Percentiles rank a stretch among this genome's conserved stretches.
phyloP scores from a whole-genome alignment of 108 stramenopile genomes.

The Pseudonitzschia multistriata region DNA sequence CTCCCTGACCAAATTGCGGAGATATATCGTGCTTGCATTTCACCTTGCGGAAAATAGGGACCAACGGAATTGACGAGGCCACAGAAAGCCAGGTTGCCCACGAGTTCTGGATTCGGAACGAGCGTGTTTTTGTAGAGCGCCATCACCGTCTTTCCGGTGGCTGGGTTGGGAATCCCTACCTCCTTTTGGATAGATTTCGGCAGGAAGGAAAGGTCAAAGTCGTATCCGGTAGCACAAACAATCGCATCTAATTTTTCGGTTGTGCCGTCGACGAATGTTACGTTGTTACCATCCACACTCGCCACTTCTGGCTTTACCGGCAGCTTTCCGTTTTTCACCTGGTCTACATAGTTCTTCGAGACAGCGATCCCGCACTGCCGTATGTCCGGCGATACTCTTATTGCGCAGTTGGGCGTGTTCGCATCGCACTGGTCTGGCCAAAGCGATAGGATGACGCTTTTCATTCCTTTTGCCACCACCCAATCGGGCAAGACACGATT shows the following conservation, averaged over 20 bases:
- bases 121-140: slow-evolving; percentile 11
- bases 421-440: slow-evolving; percentile 2
- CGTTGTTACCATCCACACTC: background rate
- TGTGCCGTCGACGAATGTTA: background rate
- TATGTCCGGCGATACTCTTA: slow-evolving; percentile 1
- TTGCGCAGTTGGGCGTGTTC: background rate
- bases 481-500: background rate
- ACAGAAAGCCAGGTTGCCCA: slow-evolving; percentile 14
- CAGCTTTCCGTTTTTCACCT: background rate
- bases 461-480: background rate
- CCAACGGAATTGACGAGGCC: background rate
- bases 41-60: slow-evolving; percentile 2
- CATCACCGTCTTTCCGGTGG: slow-evolving; percentile 11
- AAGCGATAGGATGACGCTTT: background rate
- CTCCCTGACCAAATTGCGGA: background rate
- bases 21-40: slow-evolving; percentile 20
- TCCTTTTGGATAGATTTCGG: background rate
- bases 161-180: background rate
- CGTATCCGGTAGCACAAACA: slow-evolving; percentile 17
- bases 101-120: slow-evolving; percentile 13
- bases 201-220: slow-evolving; percentile 8
- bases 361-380: background rate
- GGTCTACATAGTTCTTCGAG: background rate
- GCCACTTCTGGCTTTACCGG: background rate
- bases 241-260: slow-evolving; percentile 1